Evolutionary conservation across 78 protist genomes (phyloP).

Genomic region (Cavenderia fasciculata): DNA sequence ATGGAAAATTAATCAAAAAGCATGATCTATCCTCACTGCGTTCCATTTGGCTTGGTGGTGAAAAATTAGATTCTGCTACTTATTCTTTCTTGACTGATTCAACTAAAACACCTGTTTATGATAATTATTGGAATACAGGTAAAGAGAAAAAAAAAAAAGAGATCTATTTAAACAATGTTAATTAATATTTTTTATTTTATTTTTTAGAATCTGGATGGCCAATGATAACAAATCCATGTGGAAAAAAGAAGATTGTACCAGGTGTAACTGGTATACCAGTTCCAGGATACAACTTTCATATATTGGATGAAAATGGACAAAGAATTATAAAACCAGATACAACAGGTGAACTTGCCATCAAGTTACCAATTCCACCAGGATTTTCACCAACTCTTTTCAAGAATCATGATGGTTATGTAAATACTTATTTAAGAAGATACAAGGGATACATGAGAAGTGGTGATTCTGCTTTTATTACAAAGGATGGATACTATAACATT

Average conservation of each 20-base stretch:
- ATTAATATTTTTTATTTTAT: no score
- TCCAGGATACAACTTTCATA: conserved; percentile 73
- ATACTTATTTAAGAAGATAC: conserved; percentile 36
- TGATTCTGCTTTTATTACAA: conserved; percentile 80
- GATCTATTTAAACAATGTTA: no score
- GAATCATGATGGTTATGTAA: conserved; percentile 57
- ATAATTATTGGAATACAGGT: conserved; percentile 79
- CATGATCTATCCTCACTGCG: conserved; percentile 32
- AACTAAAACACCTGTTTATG: conserved; percentile 44
- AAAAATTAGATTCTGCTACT: conserved; percentile 56
- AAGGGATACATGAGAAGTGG: conserved; percentile 84
- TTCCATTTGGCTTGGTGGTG: conserved; percentile 77
- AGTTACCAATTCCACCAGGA: conserved; percentile 90
- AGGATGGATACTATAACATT: conserved; percentile 76
- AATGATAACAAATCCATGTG: conserved; percentile 8
- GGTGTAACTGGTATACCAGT: conserved; percentile 73
- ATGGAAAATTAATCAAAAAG: conserved; percentile 21
- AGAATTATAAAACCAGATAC: not conserved
- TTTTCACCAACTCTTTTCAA: conserved; percentile 42
- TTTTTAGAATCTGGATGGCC: conserved; percentile 84
- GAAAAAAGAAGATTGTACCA: not conserved
- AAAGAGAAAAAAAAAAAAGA: no score
- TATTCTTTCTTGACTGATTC: not conserved
- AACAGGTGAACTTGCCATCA: conserved; percentile 70
- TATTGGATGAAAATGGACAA: not conserved